phyloP scores from a whole-genome alignment of 257 asterid species.

The Vinca minor region DNA sequence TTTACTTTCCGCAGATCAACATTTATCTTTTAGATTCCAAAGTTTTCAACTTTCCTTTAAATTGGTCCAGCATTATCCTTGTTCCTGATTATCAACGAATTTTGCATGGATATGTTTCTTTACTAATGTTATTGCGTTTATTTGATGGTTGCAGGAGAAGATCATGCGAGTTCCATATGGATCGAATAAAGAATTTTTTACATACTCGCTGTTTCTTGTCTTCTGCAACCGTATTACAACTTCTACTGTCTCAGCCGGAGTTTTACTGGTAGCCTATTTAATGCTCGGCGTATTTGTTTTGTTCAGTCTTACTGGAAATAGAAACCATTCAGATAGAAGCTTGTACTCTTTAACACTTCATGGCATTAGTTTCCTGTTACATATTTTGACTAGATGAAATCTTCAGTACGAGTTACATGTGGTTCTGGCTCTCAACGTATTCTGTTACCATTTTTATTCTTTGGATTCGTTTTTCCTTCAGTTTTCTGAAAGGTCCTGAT shows the following conservation, averaged over 20 bases:
- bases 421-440: neutral
- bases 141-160: conserved; percentile 68
- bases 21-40: neutral
- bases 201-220: conserved; percentile 82
- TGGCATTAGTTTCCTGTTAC: neutral
- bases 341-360: neutral
- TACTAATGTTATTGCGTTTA: conserved; percentile 5
- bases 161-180: conserved; percentile 98
- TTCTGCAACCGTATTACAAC: conserved; percentile 97
- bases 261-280: conserved; percentile 49
- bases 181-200: conserved; percentile 61
- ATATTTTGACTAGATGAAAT: neutral
- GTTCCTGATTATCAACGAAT: neutral
- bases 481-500: conserved; percentile 12
- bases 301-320: neutral
- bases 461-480: conserved; percentile 1
- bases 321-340: neutral
- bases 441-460: neutral
- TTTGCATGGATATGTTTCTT: neutral
- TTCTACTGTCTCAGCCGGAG: conserved; percentile 81
- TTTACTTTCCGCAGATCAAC: neutral
- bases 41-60: neutral
- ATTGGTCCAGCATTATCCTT: neutral
- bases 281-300: conserved; percentile 10
- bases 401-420: neutral